Conservation (phyloP, 192 early-diverging fungal genomes). For the Umbelopsis ramanniana region DNA sequence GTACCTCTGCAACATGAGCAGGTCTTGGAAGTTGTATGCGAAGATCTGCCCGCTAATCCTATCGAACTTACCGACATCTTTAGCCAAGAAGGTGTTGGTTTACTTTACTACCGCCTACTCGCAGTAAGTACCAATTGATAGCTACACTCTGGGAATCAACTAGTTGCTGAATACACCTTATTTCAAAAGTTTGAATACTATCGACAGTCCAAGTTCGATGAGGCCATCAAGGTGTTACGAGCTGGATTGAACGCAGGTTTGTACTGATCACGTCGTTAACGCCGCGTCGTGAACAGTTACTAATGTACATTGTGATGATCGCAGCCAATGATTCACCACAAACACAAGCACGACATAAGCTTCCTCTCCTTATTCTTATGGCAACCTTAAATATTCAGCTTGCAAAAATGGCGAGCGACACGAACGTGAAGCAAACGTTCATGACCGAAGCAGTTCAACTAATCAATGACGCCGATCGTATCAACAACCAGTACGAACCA, state of each 20-base stretch:
- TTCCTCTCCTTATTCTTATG: conserved; percentile 74
- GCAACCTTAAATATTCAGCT: conserved; percentile 78
- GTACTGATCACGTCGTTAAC: no score
- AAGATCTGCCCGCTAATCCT: conserved; percentile 42
- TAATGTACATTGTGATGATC: background rate
- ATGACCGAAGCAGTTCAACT: conserved; percentile 74
- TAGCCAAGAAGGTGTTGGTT: conserved; percentile 32
- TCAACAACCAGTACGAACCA: conserved; percentile 68
- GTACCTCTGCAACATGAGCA: conserved; percentile 48
- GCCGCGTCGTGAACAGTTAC: no score
- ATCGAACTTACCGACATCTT: conserved; percentile 45
- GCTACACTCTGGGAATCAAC: background rate
- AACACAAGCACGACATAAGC: conserved; percentile 53
- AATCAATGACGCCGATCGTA: conserved; percentile 76
- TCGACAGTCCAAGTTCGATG: conserved; percentile 62
- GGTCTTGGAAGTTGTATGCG: conserved; percentile 43
- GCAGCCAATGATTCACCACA: conserved; percentile 29
- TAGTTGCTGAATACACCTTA: background rate
- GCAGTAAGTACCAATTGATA: conserved; percentile 31
- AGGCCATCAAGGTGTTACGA: conserved; percentile 59
- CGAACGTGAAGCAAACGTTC: conserved; percentile 54
- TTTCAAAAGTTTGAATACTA: conserved; percentile 71
- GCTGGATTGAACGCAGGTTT: conserved; percentile 57
- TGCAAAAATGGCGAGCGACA: conserved; percentile 48
- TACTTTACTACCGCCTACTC: conserved; percentile 41